Conservation (phyloP, 768 basidiomycete genomes). For the Antrodiella citrinella region DNA sequence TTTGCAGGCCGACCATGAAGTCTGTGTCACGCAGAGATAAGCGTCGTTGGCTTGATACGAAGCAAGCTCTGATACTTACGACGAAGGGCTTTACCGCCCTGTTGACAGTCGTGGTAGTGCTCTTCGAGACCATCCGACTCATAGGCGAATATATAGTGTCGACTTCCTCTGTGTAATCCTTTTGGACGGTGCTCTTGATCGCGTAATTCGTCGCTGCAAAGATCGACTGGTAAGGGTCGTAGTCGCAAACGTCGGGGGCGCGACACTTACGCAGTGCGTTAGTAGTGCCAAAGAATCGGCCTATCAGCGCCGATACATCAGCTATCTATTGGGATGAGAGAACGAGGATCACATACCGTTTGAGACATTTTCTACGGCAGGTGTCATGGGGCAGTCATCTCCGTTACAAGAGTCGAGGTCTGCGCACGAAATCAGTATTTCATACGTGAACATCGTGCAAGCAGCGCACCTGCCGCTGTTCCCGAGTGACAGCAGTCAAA, state of each 20-base stretch:
- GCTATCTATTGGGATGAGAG: background rate
- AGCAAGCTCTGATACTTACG: background rate
- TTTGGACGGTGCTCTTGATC: background rate
- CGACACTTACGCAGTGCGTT: background rate
- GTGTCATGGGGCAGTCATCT: background rate
- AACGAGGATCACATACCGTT: too few species aligned
- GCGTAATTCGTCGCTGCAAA: background rate
- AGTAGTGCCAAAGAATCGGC: too few species aligned
- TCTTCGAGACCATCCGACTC: background rate
- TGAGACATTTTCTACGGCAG: too few species aligned
- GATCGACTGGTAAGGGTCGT: background rate
- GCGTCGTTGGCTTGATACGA: background rate
- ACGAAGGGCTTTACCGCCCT: background rate
- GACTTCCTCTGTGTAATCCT: background rate
- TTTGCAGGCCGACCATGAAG: slow-evolving; percentile 6
- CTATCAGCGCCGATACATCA: slow-evolving; percentile 1
- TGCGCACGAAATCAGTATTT: background rate
- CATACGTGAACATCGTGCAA: too few species aligned
- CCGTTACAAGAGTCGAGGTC: background rate
- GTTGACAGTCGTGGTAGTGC: background rate
- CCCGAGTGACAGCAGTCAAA: slow-evolving; percentile 24
- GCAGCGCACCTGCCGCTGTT: slow-evolving; percentile 13
- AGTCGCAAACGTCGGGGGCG: background rate
- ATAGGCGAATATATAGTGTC: slow-evolving; percentile 1
- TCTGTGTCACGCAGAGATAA: background rate